Percentiles rank a stretch among this genome's conserved stretches.
Evolutionary conservation across 1,284 basidiomycete genomes (phyloP).

Genomic region (Ceratobasidium sp.): DNA sequence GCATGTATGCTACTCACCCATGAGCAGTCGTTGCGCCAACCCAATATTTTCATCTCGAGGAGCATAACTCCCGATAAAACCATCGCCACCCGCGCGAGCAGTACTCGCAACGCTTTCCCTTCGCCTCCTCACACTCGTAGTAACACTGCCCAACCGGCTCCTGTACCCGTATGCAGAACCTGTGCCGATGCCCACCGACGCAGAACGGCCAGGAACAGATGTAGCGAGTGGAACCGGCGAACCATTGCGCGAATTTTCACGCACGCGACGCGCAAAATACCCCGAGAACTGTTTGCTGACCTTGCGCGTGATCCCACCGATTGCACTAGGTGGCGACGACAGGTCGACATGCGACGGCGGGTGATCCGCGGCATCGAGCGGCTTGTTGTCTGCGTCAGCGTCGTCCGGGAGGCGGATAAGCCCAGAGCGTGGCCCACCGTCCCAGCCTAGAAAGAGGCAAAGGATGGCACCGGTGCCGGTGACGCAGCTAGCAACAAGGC

Average conservation of each 20-base stretch:
- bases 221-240: conserved; percentile 49
- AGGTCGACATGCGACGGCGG: conserved; percentile 35
- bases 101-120: conserved; percentile 62
- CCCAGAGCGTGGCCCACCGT: conserved; percentile 88
- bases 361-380: conserved; percentile 44
- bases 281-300: conserved; percentile 68
- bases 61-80: conserved; percentile 44
- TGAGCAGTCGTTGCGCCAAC: conserved; percentile 89
- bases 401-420: conserved; percentile 78
- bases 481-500: conserved; percentile 77
- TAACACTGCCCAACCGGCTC: conserved; percentile 51
- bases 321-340: conserved; percentile 15
- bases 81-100: conserved; percentile 54
- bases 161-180: conserved; percentile 84
- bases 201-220: conserved; percentile 18
- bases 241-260: conserved; percentile 56
- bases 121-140: conserved; percentile 59
- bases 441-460: conserved; percentile 87
- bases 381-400: conserved; percentile 50
- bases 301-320: conserved; percentile 55
- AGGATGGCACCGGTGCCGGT: conserved; percentile 86
- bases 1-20: conserved; percentile 58
- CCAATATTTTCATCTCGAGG: conserved; percentile 58
- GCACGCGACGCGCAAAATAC: conserved; percentile 63
- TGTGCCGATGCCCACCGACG: conserved; percentile 64